Evolutionary conservation across 371 early-diverging fungal species (phyloP), one percentile per base, ranked within the genome.

Genomic region (Apophysomyces elegans): DNA sequence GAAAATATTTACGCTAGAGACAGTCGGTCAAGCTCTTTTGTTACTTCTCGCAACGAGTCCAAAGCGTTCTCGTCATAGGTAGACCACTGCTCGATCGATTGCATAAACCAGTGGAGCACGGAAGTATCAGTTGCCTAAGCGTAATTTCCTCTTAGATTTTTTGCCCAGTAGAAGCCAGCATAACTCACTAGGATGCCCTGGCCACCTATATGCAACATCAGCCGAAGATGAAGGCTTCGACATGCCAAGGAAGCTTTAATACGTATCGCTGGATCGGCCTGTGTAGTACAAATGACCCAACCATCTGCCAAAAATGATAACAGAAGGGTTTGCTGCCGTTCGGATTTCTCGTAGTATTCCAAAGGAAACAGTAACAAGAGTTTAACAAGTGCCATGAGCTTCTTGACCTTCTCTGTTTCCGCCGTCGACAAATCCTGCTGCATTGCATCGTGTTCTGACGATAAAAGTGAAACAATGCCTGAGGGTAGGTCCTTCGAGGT

Each of bases 271-370:
- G 18, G 38, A 63, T 73, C 73, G 0, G 77, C 75, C 13, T 50
- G 43, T 32, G 58, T 21, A 37, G 59, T 61, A n/a, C 62, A 64
- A 5, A 75, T 69, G 9, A 74, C 63, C 68, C 77, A 80, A 9
- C 71, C 66, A 43, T 86, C 87, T n/a, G 82, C 37, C 13, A 83
- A 61, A 0, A 77, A 75, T 67, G 75, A 68, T 18, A 83, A 60
- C 38, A 71, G 63, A 37, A 86, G 39, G 9, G 74, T 62, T 9
- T 77, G 69, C 35, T 79, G 69, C 35, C 86, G 78, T 32, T 87
- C 76, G 14, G 65, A 66, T 65, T 80, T 83, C 58, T 77, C 79
- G 65, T 75, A 85, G 56, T 82, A 85, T 54, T 85, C 87, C 56
- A 75, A 73, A 1, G 87, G 87, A 61, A 87, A 80, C 2, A 85